These are phyloP conservation scores for Thermothielavioides terrestris DNA, from an alignment of 495 filamentous ascomycete genomes.

Conservation along the genomic window DNA sequence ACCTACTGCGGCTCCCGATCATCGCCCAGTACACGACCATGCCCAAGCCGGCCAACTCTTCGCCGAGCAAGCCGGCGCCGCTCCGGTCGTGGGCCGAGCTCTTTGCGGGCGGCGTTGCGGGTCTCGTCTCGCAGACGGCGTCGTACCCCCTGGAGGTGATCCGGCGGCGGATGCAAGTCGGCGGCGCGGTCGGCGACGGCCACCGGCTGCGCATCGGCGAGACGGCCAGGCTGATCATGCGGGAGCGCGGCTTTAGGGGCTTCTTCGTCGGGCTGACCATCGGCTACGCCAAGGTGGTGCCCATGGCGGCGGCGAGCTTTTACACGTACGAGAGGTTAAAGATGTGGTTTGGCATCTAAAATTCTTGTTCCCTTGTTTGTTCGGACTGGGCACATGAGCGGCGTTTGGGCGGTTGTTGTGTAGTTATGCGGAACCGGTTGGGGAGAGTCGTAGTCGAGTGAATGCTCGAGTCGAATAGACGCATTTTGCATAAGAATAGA, in stretches of 20 bases:
- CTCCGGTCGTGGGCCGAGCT: slow-evolving; percentile 76
- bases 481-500: neutral
- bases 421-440: neutral
- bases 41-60: slow-evolving; percentile 34
- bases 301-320: slow-evolving; percentile 76
- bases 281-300: slow-evolving; percentile 89
- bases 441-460: neutral
- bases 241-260: slow-evolving; percentile 66
- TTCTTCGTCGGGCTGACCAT: slow-evolving; percentile 93
- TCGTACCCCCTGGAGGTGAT: slow-evolving; percentile 93
- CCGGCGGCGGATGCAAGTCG: slow-evolving; percentile 88
- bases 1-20: slow-evolving; percentile 60
- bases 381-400: slow-evolving; percentile 10
- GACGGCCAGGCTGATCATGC: slow-evolving; percentile 62
- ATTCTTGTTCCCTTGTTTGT: slow-evolving; percentile 8
- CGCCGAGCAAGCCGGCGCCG: slow-evolving; percentile 51
- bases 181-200: slow-evolving; percentile 86
- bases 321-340: slow-evolving; percentile 76
- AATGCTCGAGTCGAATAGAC: neutral
- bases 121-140: slow-evolving; percentile 78
- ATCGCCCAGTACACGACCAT: slow-evolving; percentile 61
- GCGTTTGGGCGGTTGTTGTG: slow-evolving; percentile 8
- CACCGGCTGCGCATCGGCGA: slow-evolving; percentile 68
- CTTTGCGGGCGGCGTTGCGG: slow-evolving; percentile 72
- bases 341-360: slow-evolving; percentile 60